phyloP scores from a whole-genome alignment of 2,329 filamentous ascomycete species.

The Venturia nashicola region DNA sequence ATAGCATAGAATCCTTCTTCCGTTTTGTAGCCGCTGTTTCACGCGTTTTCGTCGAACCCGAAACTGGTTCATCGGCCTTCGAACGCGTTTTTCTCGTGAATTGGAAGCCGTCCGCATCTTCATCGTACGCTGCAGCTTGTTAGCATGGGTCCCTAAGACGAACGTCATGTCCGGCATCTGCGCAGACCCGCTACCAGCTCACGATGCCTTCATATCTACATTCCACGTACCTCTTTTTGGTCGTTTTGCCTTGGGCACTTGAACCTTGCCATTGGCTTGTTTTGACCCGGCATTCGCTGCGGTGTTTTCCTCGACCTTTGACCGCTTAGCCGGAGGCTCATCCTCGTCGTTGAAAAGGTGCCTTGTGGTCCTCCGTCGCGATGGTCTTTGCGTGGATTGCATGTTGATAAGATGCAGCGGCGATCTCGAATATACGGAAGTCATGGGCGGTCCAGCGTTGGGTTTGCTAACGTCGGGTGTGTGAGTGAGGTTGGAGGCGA shows the following conservation, averaged over 20 bases:
- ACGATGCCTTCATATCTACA: not conserved
- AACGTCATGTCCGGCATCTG: not conserved
- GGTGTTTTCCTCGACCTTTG: conserved; percentile 7
- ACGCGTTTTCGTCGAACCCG: conserved; percentile 21
- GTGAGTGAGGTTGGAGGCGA: not conserved
- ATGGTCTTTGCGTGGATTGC: conserved; percentile 31
- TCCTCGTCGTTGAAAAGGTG: conserved; percentile 32
- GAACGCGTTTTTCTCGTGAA: conserved; percentile 31
- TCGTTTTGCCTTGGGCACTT: conserved; percentile 22
- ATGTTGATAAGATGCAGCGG: conserved; percentile 36
- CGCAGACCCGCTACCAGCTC: not conserved
- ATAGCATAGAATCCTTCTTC: conserved; percentile 14
- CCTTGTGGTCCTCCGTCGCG: conserved; percentile 34
- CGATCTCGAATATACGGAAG: conserved; percentile 24
- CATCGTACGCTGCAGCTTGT: conserved; percentile 28
- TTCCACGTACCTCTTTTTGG: conserved; percentile 21
- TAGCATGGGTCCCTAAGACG: conserved; percentile 5
- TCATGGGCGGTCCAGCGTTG: conserved; percentile 17
- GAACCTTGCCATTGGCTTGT: conserved; percentile 16
- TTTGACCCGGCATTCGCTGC: not conserved
- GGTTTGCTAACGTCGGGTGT: not conserved
- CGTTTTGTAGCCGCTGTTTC: conserved; percentile 20
- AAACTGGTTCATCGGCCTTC: conserved; percentile 12
- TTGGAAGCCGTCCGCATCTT: conserved; percentile 36
- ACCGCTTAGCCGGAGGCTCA: conserved; percentile 30